Conservation (phyloP, 2,329 filamentous ascomycete species). For the Rutstroemia sp. region DNA sequence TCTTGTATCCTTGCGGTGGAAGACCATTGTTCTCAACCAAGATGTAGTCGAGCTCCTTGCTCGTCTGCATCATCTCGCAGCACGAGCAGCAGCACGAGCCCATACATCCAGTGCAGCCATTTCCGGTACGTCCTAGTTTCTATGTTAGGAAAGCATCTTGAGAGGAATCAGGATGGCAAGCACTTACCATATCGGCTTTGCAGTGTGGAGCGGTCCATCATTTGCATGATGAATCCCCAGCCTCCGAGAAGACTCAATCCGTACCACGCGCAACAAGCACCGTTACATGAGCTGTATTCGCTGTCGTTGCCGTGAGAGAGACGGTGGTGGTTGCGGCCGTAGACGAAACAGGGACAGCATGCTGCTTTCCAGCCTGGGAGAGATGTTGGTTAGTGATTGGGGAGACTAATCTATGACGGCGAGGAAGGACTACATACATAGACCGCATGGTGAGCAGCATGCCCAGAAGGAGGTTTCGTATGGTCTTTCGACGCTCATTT, state of each 20-base stretch:
- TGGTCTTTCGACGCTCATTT: background rate
- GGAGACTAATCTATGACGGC: background rate
- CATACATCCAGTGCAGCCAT: background rate
- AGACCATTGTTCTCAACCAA: background rate
- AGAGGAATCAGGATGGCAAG: background rate
- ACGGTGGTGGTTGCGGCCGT: constrained; percentile 8
- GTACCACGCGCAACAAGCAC: constrained; percentile 1
- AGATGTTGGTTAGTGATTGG: background rate
- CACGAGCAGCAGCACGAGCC: constrained; percentile 4
- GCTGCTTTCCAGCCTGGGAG: background rate
- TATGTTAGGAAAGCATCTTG: background rate
- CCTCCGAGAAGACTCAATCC: background rate
- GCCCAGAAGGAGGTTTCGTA: constrained; percentile 6
- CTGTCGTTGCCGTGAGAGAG: background rate
- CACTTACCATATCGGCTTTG: constrained; percentile 4
- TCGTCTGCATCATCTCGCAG: constrained; percentile 11
- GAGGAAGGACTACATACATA: background rate
- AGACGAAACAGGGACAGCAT: constrained; percentile 9
- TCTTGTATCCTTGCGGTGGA: background rate
- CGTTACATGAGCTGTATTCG: constrained; percentile 1
- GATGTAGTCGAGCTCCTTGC: constrained; percentile 9
- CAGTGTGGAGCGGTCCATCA: constrained; percentile 4
- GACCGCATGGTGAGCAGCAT: constrained; percentile 1
- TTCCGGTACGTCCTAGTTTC: constrained; percentile 1
- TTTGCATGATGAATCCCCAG: constrained; percentile 5